phyloP scores from a whole-genome alignment of 495 filamentous ascomycete genomes.

The Gamarada debralockiae region DNA sequence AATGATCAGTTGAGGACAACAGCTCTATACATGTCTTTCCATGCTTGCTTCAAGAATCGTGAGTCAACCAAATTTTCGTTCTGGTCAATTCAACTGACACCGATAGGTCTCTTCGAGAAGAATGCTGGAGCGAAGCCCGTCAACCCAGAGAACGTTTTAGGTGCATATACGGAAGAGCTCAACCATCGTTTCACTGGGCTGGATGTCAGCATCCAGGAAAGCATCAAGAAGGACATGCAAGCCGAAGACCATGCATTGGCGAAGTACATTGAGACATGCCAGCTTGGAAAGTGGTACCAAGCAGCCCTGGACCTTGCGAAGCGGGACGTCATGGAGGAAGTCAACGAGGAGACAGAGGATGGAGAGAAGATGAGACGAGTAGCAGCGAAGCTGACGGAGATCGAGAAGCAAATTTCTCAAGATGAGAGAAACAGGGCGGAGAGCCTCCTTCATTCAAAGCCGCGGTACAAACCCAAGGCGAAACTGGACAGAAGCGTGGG shows the following conservation, averaged over 20 bases:
- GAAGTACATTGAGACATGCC: constrained; percentile 39
- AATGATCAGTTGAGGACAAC: constrained; percentile 30
- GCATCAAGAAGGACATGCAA: constrained; percentile 38
- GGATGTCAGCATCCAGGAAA: constrained; percentile 34
- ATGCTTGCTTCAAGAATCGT: constrained; percentile 26
- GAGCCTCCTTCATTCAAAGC: constrained; percentile 17
- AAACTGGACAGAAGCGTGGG: constrained; percentile 5
- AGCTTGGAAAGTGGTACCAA: constrained; percentile 51
- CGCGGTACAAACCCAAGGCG: constrained; percentile 13
- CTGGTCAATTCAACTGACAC: constrained; percentile 6
- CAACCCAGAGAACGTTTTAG: constrained; percentile 35
- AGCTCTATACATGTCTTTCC: constrained; percentile 34
- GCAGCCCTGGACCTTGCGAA: constrained; percentile 32
- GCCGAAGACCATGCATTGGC: constrained; percentile 40
- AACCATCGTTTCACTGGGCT: constrained; percentile 34
- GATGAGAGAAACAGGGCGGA: constrained; percentile 15
- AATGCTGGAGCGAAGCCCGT: constrained; percentile 16
- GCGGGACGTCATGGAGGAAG: constrained; percentile 12
- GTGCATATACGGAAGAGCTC: constrained; percentile 34
- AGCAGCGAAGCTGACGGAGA: constrained; percentile 10
- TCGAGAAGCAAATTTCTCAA: constrained; percentile 19
- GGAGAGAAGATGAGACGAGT: constrained; percentile 10
- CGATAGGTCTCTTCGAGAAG: constrained; percentile 22
- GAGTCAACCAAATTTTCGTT: constrained; percentile 19
- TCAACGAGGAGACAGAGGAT: constrained; percentile 17